Evolutionary conservation across 208 protist species (phyloP).

Genomic region (Leishmania guyanensis): DNA sequence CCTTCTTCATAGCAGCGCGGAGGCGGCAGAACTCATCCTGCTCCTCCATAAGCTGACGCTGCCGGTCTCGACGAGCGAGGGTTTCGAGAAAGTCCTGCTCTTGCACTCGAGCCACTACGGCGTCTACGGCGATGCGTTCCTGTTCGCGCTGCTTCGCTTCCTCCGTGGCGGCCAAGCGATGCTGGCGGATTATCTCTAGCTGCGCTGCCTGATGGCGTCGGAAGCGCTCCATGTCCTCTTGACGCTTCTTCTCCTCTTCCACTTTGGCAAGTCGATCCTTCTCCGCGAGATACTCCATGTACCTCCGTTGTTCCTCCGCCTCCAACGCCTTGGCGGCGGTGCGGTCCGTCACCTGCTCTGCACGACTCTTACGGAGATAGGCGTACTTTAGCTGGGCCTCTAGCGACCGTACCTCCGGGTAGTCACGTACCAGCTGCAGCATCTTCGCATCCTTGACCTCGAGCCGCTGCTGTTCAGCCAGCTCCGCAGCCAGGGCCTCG

Average conservation of each 20-base stretch:
- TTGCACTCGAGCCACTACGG: constrained; percentile 82
- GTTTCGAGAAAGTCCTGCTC: constrained; percentile 84
- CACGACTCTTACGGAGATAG: constrained; percentile 75
- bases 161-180: constrained; percentile 43
- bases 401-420: constrained; percentile 81
- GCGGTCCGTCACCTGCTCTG: constrained; percentile 71
- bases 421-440: constrained; percentile 80
- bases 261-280: constrained; percentile 46
- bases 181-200: constrained; percentile 78
- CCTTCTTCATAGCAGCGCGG: constrained; percentile 71
- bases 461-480: constrained; percentile 74
- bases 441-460: constrained; percentile 87
- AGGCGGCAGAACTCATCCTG: constrained; percentile 81
- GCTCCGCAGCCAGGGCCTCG: constrained; percentile 73
- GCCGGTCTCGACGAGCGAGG: constrained; percentile 66
- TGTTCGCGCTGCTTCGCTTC: constrained; percentile 69
- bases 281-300: constrained; percentile 60
- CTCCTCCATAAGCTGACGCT: constrained; percentile 79
- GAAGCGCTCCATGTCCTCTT: constrained; percentile 70
- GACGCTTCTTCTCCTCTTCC: constrained; percentile 60
- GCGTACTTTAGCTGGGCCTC: constrained; percentile 76
- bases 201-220: constrained; percentile 75
- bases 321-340: constrained; percentile 37
- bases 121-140: constrained; percentile 90
- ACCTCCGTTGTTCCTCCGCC: constrained; percentile 61